Evolutionary conservation across 1,284 basidiomycete species (phyloP).

Genomic region (Mycena sp.): DNA sequence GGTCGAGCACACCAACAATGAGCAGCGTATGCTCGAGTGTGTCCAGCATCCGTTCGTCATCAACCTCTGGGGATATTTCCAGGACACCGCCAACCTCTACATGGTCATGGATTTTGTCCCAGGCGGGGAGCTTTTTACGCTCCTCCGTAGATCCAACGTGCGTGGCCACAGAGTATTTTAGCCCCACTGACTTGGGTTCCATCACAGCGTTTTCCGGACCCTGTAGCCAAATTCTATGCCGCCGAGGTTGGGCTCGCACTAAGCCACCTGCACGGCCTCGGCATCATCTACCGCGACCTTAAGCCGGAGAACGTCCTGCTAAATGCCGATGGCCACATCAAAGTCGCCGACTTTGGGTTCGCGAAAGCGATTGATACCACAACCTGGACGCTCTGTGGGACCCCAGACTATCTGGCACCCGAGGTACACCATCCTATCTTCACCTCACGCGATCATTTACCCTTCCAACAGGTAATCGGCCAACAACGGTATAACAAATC

Average conservation of each 20-base stretch:
- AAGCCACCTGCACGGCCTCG: conserved; percentile 89
- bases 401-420: conserved; percentile 95
- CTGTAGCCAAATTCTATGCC: conserved; percentile 98
- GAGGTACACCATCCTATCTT: conserved; percentile 63
- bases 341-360: conserved; percentile 98
- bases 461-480: conserved; percentile 72
- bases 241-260: conserved; percentile 97
- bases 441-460: conserved; percentile 9
- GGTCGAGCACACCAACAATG: conserved; percentile 97
- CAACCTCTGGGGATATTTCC: conserved; percentile 98
- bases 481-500: conserved; percentile 96
- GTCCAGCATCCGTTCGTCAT: conserved; percentile 97
- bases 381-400: conserved; percentile 98
- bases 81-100: conserved; percentile 93
- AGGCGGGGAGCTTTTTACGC: conserved; percentile 95
- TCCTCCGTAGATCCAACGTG: conserved; percentile 89
- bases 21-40: conserved; percentile 89
- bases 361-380: conserved; percentile 92
- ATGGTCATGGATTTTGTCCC: conserved; percentile 99
- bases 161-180: conserved; percentile 36
- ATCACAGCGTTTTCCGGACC: conserved; percentile 93
- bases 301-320: conserved; percentile 98
- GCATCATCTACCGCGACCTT: conserved; percentile 97
- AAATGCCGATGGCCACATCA: conserved; percentile 95
- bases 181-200: conserved; percentile 16